These are phyloP conservation scores for Pseudozyma sp. DNA, from an alignment of 1,284 basidiomycete species.

Conservation along the genomic window DNA sequence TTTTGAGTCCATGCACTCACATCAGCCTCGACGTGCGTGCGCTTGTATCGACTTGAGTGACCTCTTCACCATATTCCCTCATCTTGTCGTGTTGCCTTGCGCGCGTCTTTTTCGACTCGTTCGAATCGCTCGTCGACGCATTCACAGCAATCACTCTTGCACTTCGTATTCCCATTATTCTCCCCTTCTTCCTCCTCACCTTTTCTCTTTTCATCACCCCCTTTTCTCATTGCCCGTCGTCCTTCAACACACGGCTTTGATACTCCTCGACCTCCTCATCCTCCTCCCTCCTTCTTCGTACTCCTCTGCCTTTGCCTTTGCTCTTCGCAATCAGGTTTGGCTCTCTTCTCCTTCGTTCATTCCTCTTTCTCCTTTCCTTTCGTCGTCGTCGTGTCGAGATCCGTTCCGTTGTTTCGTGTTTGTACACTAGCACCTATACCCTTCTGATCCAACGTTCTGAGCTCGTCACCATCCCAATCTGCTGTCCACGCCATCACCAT, in stretches of 20 bases:
- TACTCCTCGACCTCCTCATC: constrained; percentile 13
- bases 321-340: constrained; percentile 1
- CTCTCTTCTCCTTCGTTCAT: constrained; percentile 10
- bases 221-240: constrained; percentile 7
- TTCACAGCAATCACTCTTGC: constrained; percentile 3
- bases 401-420: neutral
- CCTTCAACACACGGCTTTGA: constrained; percentile 7
- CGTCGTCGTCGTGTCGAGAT: too few relatives aligned
- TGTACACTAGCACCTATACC: constrained; percentile 33
- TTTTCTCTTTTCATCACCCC: constrained; percentile 15
- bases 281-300: constrained; percentile 7
- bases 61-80: constrained; percentile 30
- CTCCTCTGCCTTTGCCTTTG: neutral
- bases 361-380: constrained; percentile 7
- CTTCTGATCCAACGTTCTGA: too few relatives aligned
- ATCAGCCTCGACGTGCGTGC: constrained; percentile 31
- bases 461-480: too few relatives aligned
- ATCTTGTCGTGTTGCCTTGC: constrained; percentile 22
- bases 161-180: neutral
- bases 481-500: constrained; percentile 1
- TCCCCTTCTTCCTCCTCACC: constrained; percentile 6
- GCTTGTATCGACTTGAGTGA: constrained; percentile 29
- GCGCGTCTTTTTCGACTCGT: constrained; percentile 30
- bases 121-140: constrained; percentile 7
- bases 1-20: constrained; percentile 44